Base-by-base conservation (phyloP, 352 stramenopile species). In the Globisporangium middletonii region DNA sequence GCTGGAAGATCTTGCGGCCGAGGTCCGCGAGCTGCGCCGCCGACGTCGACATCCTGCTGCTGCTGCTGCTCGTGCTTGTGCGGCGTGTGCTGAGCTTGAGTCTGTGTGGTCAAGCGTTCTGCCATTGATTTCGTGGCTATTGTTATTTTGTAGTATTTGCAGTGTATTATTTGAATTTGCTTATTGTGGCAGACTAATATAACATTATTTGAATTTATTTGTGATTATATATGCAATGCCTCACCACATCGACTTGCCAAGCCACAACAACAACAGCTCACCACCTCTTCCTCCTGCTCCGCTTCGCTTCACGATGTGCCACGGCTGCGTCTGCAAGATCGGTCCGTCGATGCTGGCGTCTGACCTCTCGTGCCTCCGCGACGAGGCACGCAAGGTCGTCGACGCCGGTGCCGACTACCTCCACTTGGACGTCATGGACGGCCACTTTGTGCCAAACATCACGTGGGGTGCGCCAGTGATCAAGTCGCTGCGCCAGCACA, bases 361-460 rank as follows among this genome's bases (percentile, higher is more conserved):
- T 43, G 96, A 99, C 67, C 79, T 99, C 51, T 95, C 93, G 50
- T 89, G 88, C 60, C 74, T 98, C 50, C 94, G 95, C 49, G 79
- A 92, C 35, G 95, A 99, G 68, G 75, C 89, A 19, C 73, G 92
- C 37, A 87, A 94, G 57, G 88, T 98, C n/a, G 71, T 98, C 43
- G 68, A 71, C 8, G 79, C 85, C 0, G 94, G 95, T 26, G 95
- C 95, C 46, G 93, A 98, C 75, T 98, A 97, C 74, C 75, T 99
- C 37, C 96, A 99, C 70, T 67, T 99, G 64, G 96, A 99, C 76
- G 89, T 99, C 42, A 99, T 99, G 96, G 96, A 99, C 75, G 96
- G 96, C 42, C 96, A 99, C 72, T 99, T 99, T 69, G 96, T 99
- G 49, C 94, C 92, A 51, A 98, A 98, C 72, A 94, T 99, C 58